A percentile compares a stretch with the other conserved stretches of the same genome.
Evolutionary conservation across 805 yeast genomes (phyloP).

Genomic region (Saccharomycopsis oosterbeekiorum): DNA sequence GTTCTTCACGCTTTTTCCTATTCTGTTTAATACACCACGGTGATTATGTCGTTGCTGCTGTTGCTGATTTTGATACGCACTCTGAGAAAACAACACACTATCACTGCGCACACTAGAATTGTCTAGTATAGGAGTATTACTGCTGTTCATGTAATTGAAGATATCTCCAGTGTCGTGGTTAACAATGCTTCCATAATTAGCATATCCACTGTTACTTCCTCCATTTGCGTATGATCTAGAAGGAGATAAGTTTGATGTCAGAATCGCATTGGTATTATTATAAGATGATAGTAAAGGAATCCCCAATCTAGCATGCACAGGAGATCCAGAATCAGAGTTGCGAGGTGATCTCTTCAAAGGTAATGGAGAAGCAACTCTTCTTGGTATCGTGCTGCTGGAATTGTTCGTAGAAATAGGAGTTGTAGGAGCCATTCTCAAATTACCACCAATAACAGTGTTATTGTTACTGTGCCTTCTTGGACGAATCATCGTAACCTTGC

Average conservation of each 20-base stretch:
- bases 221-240: neutral
- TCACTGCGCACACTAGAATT: neutral
- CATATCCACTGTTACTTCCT: neutral
- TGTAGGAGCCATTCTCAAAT: neutral
- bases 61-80: neutral
- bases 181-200: neutral
- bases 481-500: neutral
- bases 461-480: neutral
- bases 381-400: neutral
- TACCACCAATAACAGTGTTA: neutral
- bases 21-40: neutral
- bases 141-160: neutral
- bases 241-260: neutral
- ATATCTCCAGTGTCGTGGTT: neutral
- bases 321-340: neutral
- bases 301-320: neutral
- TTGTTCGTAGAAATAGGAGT: neutral
- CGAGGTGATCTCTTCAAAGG: neutral
- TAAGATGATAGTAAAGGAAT: neutral
- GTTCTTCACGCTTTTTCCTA: neutral
- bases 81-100: neutral
- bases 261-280: neutral
- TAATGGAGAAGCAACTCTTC: neutral
- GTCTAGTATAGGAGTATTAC: neutral
- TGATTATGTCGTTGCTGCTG: neutral